phyloP scores from a whole-genome alignment of 2,329 filamentous ascomycete genomes.

The Byssothecium circinans region DNA sequence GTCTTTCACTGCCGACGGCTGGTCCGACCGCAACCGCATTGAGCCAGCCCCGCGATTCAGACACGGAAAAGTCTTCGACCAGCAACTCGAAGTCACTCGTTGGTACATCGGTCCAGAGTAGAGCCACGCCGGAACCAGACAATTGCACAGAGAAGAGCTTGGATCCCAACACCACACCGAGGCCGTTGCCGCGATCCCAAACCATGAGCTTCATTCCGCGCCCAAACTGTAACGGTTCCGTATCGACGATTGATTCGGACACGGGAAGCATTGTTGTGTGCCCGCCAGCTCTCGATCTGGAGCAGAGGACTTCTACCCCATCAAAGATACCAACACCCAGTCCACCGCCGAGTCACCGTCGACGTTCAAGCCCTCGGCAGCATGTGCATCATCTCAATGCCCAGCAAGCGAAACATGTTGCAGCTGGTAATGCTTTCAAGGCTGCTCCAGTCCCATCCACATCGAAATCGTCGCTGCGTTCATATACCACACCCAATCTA shows the following conservation, averaged over 20 bases:
- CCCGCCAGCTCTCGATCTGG: constrained; percentile 6
- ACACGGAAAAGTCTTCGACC: constrained; percentile 13
- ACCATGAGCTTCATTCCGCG: constrained; percentile 40
- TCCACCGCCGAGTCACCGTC: constrained; percentile 19
- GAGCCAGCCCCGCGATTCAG: constrained; percentile 9
- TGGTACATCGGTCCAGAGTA: constrained; percentile 1
- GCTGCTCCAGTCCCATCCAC: constrained; percentile 9
- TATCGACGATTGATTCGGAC: constrained; percentile 7
- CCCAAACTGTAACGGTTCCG: constrained; percentile 17
- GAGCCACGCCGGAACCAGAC: background rate
- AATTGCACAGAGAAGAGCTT: background rate
- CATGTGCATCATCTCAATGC: constrained; percentile 16
- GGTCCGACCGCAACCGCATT: constrained; percentile 6
- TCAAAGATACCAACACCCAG: constrained; percentile 37
- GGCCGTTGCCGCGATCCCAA: constrained; percentile 29
- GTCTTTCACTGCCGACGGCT: constrained; percentile 14
- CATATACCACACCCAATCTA: constrained; percentile 36
- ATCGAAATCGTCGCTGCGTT: constrained; percentile 23
- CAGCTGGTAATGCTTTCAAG: constrained; percentile 18
- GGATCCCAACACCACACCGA: constrained; percentile 20
- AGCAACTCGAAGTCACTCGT: constrained; percentile 1
- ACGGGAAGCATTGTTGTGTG: background rate
- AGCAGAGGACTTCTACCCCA: constrained; percentile 7
- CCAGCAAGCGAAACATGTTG: constrained; percentile 22
- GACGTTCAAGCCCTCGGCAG: constrained; percentile 32